phyloP scores from a whole-genome alignment of 192 early-diverging fungal species.

The Coemansia sp. region DNA sequence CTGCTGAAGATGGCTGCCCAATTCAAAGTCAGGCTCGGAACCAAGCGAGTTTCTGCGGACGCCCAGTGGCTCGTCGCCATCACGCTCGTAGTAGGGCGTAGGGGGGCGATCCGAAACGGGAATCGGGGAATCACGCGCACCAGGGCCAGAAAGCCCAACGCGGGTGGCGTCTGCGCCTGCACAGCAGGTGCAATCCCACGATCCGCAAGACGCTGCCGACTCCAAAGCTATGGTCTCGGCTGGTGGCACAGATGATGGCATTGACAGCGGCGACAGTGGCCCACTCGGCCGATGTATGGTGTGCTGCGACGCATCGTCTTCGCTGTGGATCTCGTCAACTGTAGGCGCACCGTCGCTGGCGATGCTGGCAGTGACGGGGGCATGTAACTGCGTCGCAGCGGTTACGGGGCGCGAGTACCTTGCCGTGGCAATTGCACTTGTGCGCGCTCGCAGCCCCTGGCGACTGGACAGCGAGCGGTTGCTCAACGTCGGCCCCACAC shows the following conservation, averaged over 20 bases:
- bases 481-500: constrained; percentile 29
- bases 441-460: constrained; percentile 14
- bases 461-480: constrained; percentile 36
- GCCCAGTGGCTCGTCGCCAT: background rate
- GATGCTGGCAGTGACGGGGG: background rate
- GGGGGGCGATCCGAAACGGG: background rate
- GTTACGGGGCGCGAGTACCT: constrained; percentile 10
- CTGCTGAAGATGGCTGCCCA: background rate
- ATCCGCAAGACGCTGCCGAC: constrained; percentile 1
- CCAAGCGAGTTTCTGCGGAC: background rate
- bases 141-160: constrained; percentile 1
- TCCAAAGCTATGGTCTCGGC: background rate
- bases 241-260: constrained; percentile 4
- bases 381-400: constrained; percentile 3
- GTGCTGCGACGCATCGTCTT: constrained; percentile 4
- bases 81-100: constrained; percentile 1
- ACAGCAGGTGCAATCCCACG: constrained; percentile 13
- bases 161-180: background rate
- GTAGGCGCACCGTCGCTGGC: constrained; percentile 1
- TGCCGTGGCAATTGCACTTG: constrained; percentile 15
- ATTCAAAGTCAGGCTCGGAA: background rate
- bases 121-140: background rate
- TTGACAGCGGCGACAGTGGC: constrained; percentile 13
- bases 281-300: background rate
- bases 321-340: constrained; percentile 8